Evolutionary conservation across 2,329 filamentous ascomycete species (phyloP).

Genomic region (Aspergillus pseudotamarii): DNA sequence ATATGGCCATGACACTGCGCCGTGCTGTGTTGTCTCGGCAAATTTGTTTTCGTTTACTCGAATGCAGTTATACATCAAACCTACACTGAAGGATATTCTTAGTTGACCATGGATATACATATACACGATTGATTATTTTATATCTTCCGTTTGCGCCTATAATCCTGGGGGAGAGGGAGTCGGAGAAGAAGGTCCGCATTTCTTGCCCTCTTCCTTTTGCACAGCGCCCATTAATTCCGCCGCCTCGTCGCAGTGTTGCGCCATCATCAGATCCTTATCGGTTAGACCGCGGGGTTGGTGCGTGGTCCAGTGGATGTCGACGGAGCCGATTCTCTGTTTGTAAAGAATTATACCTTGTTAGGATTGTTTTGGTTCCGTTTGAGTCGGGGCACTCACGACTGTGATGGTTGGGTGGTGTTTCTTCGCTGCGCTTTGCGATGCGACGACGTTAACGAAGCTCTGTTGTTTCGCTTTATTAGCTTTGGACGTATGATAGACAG

Average conservation of each 20-base stretch:
- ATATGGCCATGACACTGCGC: no score
- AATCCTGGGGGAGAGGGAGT: background rate
- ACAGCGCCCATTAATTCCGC: constrained; percentile 38
- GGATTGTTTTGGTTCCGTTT: background rate
- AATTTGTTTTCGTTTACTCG: background rate
- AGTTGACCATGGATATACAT: background rate
- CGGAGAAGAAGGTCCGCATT: constrained; percentile 23
- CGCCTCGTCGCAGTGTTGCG: constrained; percentile 40
- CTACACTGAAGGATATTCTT: background rate
- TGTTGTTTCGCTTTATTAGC: constrained; percentile 12
- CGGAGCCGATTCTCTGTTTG: constrained; percentile 38
- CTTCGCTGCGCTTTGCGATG: constrained; percentile 39
- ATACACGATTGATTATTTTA: background rate
- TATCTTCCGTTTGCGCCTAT: background rate
- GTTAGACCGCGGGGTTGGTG: constrained; percentile 43
- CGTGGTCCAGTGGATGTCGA: constrained; percentile 45
- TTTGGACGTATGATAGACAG: background rate
- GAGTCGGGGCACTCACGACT: constrained; percentile 25
- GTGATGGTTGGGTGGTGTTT: constrained; percentile 46
- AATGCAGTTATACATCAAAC: background rate
- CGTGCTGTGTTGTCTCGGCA: no score
- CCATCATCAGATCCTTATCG: constrained; percentile 40
- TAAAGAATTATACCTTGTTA: constrained; percentile 5
- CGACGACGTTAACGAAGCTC: constrained; percentile 42
- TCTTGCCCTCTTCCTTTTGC: constrained; percentile 32